Base-by-base conservation (phyloP, 2,329 filamentous ascomycete genomes). In the Biscogniauxia sp. region DNA sequence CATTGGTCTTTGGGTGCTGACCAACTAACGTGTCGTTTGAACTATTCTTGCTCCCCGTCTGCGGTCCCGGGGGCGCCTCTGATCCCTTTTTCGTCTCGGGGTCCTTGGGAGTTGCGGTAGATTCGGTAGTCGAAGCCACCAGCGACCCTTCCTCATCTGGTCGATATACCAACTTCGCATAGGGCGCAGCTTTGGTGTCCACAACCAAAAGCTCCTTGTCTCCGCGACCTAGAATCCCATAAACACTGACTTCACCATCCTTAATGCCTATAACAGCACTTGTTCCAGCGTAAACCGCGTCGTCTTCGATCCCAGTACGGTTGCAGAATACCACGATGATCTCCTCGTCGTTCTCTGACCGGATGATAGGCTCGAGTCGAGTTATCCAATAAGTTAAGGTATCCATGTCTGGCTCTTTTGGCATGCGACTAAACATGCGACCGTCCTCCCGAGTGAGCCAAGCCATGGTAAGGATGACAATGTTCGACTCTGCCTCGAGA, bases 301-400 rank as follows among this genome's bases (percentile, higher is more conserved):
- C 82, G 5, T 80, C 84, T 66, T 94, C 91, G 0, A 77, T 79
- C 0, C 91, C 91, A 28, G 82, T 84, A 2, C 91, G 81, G 70
- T 95, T 94, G 52, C 85, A 86, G 64, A 93, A 82, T 0, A 93
- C 80, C 0, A 93, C 79, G 45, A 91, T 84, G 19, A 89, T 81
- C 59, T 91, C 88, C 0, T 84, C 81, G 0, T 79, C 68, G 0
- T 63, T 76, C 1, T 86, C 79, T 0, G 76, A 70, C 9, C 81
- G 77, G 28, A 88, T 85, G 0, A 89, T 58, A 0, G 91, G 91
- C 58, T 89, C 86, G 3, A 94, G 79, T 0, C 91, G 82, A 19
- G 85, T 82, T 0, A 92, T 78, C 91, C 91, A 94, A 68, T 94
- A 94, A 0, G 84, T 83, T 8, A 94, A 71, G 0, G 90, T 92